Evolutionary conservation across 106 monocot species (phyloP), one percentile per base, ranked within the genome.

Genomic region (Hemerocallis citrina): DNA sequence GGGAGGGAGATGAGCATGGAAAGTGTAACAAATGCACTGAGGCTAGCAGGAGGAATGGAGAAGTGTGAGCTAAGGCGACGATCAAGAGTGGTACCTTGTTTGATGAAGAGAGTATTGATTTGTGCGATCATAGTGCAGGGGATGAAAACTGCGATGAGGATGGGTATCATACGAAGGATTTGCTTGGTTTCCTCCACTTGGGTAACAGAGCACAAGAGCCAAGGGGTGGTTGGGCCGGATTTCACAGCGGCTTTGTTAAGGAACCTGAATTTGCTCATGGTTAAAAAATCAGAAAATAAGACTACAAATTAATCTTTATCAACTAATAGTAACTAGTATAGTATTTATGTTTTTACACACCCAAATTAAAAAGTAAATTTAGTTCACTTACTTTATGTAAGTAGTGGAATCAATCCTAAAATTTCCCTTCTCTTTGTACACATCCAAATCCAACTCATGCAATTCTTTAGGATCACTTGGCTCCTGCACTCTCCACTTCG

Each of bases 101-200:
- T 68, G 25, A 68, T 35, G 68, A 68, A 68, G 41, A 68, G 68
- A 35, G 48, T 68, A 59, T 34, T 35, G 12, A 69, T 17, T 56
- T 79, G 79, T 1, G 74, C 69, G 7, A 45, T 30, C 28, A 69
- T 60, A 10, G 40, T 35, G 54, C 31, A 35, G 14, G 79, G 79
- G 0, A 79, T 42, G 37, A 79, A 57, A 35, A 25, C 52, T 10
- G 72, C 35, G 2, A 52, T 28, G 0, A 65, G 12, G 1, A 74
- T 2, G 0, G 69, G 79, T 1, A 79, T 39, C 57, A 78, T 27
- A 27, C 39, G 55, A 2, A 73, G 54, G 35, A 73, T 73, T 34
- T 64, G 78, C 29, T 78, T 78, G 8, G 78, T 72, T 34, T 78
- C 78, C 38, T 78, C 78, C 33, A 72, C 72, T 32, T 72, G 31